phyloP scores from a whole-genome alignment of 805 yeast species.

The Myxozyma lipomycoides region DNA sequence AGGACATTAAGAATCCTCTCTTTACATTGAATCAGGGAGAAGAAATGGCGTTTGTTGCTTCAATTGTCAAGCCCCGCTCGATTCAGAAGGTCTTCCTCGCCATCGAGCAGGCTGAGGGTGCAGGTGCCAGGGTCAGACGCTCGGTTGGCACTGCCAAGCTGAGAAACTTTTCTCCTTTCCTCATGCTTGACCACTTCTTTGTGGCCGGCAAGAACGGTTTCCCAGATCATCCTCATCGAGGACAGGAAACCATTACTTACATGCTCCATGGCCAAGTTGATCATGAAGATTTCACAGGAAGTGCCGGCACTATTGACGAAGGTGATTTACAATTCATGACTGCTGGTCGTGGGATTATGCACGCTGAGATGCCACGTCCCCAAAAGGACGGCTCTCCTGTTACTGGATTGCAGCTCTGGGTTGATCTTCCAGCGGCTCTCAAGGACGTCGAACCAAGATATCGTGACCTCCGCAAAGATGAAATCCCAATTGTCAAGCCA shows the following conservation, averaged over 20 bases:
- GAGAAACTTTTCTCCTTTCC: slow-evolving; percentile 76
- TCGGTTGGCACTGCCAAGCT: slow-evolving; percentile 65
- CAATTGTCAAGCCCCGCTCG: slow-evolving; percentile 38
- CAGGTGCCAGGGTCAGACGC: slow-evolving; percentile 80
- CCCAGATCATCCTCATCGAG: slow-evolving; percentile 80
- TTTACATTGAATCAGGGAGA: not conserved
- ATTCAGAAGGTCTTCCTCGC: slow-evolving; percentile 54
- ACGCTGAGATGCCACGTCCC: slow-evolving; percentile 73
- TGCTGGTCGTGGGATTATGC: slow-evolving; percentile 84
- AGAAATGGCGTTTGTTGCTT: slow-evolving; percentile 9
- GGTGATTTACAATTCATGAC: slow-evolving; percentile 95
- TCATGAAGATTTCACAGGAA: slow-evolving; percentile 84
- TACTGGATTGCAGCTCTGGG: slow-evolving; percentile 83
- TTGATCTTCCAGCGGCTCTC: slow-evolving; percentile 64
- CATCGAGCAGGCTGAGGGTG: slow-evolving; percentile 75
- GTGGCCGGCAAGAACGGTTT: slow-evolving; percentile 62
- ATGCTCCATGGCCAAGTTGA: slow-evolving; percentile 63
- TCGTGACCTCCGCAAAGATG: slow-evolving; percentile 65
- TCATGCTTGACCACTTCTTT: slow-evolving; percentile 75
- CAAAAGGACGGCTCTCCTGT: slow-evolving; percentile 44
- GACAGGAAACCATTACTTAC: slow-evolving; percentile 76
- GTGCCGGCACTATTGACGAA: slow-evolving; percentile 67
- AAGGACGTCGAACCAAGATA: slow-evolving; percentile 69
- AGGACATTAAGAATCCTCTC: slow-evolving; percentile 1
- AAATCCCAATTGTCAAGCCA: slow-evolving; percentile 66